These are phyloP conservation scores for Populus hybrid DNA, from an alignment of 441 rosid species.

Conservation along the genomic window DNA sequence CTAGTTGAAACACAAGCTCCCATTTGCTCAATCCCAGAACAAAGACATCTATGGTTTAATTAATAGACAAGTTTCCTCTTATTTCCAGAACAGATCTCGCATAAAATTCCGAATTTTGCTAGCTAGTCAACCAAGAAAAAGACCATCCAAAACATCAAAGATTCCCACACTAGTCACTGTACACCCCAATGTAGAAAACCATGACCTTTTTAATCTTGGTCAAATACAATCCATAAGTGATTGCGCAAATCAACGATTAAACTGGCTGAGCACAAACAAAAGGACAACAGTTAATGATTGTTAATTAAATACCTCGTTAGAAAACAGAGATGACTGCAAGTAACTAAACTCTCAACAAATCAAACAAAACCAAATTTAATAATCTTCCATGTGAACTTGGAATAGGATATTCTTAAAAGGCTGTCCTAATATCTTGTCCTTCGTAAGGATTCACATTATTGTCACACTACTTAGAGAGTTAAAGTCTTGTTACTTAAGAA, in stretches of 20 bases:
- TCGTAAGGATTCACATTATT: constrained; percentile 28
- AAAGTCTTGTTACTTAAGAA: constrained; percentile 13
- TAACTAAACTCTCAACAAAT: too few relatives aligned
- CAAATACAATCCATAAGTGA: constrained; percentile 42
- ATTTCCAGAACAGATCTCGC: constrained; percentile 41
- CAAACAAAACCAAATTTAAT: constrained; percentile 33
- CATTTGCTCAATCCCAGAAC: constrained; percentile 50
- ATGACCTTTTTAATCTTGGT: constrained; percentile 39
- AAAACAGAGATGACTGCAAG: constrained; percentile 33
- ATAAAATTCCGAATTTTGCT: constrained; percentile 24
- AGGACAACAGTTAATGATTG: constrained; percentile 33
- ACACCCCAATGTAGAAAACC: constrained; percentile 29
- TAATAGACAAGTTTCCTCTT: constrained; percentile 25
- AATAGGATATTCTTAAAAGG: constrained; percentile 44
- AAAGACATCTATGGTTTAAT: constrained; percentile 27
- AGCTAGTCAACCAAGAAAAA: constrained; percentile 38
- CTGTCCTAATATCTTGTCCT: constrained; percentile 47
- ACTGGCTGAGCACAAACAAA: constrained; percentile 50
- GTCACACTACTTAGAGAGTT: constrained; percentile 30
- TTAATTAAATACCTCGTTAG: constrained; percentile 31
- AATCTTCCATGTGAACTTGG: constrained; percentile 59
- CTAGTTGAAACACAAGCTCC: constrained; percentile 91
- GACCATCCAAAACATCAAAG: constrained; percentile 34
- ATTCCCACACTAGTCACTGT: constrained; percentile 33
- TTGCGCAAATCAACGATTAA: constrained; percentile 29